Conservation (phyloP, 805 yeast genomes). For the Ogataea zsoltii region DNA sequence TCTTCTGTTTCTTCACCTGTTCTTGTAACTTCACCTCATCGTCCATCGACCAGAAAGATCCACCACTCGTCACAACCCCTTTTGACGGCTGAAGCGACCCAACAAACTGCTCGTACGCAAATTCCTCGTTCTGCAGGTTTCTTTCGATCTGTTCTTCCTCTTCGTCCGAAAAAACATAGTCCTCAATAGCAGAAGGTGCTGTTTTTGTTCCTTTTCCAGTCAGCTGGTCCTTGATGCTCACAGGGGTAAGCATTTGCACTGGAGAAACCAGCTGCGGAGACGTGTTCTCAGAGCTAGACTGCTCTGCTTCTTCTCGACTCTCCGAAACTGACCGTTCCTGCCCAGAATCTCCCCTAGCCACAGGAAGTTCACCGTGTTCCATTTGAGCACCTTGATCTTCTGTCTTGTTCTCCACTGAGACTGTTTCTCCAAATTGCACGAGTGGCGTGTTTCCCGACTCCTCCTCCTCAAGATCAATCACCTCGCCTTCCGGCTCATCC, state of each 20-base stretch:
- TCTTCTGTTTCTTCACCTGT: constrained; percentile 62
- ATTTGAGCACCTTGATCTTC: no score
- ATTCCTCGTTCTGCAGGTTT: constrained; percentile 68
- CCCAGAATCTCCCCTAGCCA: no score
- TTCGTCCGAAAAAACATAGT: constrained; percentile 71
- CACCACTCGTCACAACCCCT: constrained; percentile 19
- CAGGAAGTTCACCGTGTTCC: no score
- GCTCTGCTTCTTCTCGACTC: neutral
- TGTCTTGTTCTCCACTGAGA: no score
- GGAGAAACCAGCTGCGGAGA: neutral
- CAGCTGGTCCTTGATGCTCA: constrained; percentile 1
- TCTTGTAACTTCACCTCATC: constrained; percentile 55
- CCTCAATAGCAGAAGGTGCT: constrained; percentile 27
- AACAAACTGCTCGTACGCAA: constrained; percentile 68
- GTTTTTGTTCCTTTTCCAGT: constrained; percentile 1
- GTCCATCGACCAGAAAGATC: constrained; percentile 33
- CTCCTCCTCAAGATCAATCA: constrained; percentile 6
- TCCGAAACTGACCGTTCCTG: neutral
- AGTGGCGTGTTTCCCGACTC: no score
- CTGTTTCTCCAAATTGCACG: no score
- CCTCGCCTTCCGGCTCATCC: constrained; percentile 3
- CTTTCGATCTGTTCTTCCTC: constrained; percentile 71
- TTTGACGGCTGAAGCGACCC: constrained; percentile 28
- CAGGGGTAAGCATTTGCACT: constrained; percentile 1
- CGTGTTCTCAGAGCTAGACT: no score